Evolutionary conservation across 192 early-diverging fungal genomes (phyloP).

Genomic region (Thamnidium elegans): DNA sequence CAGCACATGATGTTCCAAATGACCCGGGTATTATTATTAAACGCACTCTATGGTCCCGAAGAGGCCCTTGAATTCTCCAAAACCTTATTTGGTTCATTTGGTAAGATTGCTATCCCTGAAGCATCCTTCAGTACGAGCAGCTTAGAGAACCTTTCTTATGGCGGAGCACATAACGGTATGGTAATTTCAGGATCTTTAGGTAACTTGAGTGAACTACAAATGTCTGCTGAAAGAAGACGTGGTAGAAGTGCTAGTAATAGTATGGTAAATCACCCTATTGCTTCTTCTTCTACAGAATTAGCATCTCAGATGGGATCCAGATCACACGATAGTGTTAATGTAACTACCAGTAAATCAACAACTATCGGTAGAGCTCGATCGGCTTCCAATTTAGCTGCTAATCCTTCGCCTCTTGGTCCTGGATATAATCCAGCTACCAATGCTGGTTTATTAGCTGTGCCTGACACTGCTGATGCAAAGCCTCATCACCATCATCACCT

Average conservation of each 20-base stretch:
- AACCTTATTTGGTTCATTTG: slow-evolving; percentile 63
- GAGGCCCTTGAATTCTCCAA: slow-evolving; percentile 52
- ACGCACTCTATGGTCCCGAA: slow-evolving; percentile 51
- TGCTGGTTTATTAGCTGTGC: not conserved
- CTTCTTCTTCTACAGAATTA: not conserved
- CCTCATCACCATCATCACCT: slow-evolving; percentile 10
- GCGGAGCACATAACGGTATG: slow-evolving; percentile 18
- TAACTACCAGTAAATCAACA: not conserved
- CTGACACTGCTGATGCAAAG: not conserved
- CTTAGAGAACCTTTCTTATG: slow-evolving; percentile 30
- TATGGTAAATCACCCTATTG: slow-evolving; percentile 1
- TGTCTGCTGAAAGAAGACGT: slow-evolving; percentile 1
- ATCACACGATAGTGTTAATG: slow-evolving; percentile 18
- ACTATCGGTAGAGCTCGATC: slow-evolving; percentile 6
- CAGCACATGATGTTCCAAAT: slow-evolving; percentile 59
- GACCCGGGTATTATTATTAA: slow-evolving; percentile 56
- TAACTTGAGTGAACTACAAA: slow-evolving; percentile 12
- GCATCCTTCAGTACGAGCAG: slow-evolving; percentile 20
- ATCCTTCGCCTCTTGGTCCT: not conserved
- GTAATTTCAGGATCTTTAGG: slow-evolving; percentile 15
- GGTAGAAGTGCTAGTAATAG: slow-evolving; percentile 24
- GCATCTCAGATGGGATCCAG: slow-evolving; percentile 2
- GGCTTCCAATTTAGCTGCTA: slow-evolving; percentile 7
- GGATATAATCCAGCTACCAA: not conserved
- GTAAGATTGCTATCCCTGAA: slow-evolving; percentile 43